These are phyloP conservation scores for Platanthera zijinensis DNA, from an alignment of 106 monocot species.

Conservation along the genomic window DNA sequence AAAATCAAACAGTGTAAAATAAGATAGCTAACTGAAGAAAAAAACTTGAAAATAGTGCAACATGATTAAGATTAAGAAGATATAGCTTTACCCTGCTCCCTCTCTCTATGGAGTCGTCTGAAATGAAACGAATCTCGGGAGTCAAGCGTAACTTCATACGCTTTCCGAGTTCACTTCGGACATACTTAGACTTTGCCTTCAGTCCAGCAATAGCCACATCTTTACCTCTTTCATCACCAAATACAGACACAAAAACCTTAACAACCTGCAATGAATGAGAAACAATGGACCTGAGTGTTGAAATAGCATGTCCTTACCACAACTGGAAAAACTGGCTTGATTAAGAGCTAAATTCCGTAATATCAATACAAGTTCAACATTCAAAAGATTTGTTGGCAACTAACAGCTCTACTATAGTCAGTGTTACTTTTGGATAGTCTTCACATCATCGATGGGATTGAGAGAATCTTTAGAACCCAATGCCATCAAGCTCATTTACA, in stretches of 20 bases:
- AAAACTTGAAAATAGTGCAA: neutral
- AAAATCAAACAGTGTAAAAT: neutral
- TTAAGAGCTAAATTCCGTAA: neutral
- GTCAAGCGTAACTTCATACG: constrained; percentile 65
- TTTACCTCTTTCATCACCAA: constrained; percentile 72
- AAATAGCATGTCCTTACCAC: neutral
- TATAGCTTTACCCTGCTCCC: constrained; percentile 51
- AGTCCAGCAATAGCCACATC: constrained; percentile 56
- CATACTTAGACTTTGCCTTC: constrained; percentile 47
- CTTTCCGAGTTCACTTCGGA: constrained; percentile 62
- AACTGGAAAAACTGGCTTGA: neutral
- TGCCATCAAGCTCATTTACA: neutral
- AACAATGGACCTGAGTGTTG: neutral
- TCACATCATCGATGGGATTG: neutral
- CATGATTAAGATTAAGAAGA: neutral
- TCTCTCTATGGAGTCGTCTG: constrained; percentile 69
- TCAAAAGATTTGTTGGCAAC: neutral
- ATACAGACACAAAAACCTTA: constrained; percentile 74
- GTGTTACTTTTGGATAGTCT: too few relatives aligned
- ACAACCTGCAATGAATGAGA: constrained; percentile 41
- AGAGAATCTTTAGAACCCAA: neutral
- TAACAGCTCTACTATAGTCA: too few relatives aligned
- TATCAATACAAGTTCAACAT: neutral
- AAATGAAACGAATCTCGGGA: constrained; percentile 67
- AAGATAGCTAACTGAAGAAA: neutral